Evolutionary conservation across 495 filamentous ascomycete species (phyloP), one percentile per base, ranked within the genome.

Genomic region (Aspergillus panamensis): DNA sequence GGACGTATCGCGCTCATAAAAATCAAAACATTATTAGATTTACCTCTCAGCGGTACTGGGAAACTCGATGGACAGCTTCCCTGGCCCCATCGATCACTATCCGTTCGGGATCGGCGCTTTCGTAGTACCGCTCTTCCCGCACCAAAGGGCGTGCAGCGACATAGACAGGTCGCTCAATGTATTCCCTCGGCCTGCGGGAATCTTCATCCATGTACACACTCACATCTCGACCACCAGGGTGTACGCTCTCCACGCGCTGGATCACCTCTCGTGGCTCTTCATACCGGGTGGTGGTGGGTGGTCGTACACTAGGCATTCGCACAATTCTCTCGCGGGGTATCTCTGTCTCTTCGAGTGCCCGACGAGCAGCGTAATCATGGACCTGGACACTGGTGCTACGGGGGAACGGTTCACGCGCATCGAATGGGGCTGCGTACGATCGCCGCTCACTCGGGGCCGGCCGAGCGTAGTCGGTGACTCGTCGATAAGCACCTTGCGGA

Each of bases 281-380:
- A 60, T 87, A 87, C 35, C 81, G 80, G 30, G 76, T 57, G 8
- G 48, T 33, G 31, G 70, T 62, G 43, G 76, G 75, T 3, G 85
- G 85, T 51, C 83, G 80, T 19, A 84, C 80, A 66, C 84, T 88
- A 8, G 78, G 60, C 30, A 82, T 73, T 54, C 84, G 73, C 21
- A 84, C 62, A n/a, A 82, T 65, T 51, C 82, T 80, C 37, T 85
- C 82, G 16, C 78, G 74, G 12, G 81, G 71, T 6, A 72, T 39
- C 31, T 79, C 76, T 13, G 65, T 60, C 51, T 81, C 77, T 50
- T 80, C 76, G 47, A 76, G 63, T 16, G 66, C 54, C 32, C 65
- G 76, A 8, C 71, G 71, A 30, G 69, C 58, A 30, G 72, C 20
- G 60, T 80, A 81, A 20, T 77, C 76, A 37, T 73, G 63, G 20